Base-by-base conservation (phyloP, 2,329 filamentous ascomycete species). In the Fusarium penzigii region DNA sequence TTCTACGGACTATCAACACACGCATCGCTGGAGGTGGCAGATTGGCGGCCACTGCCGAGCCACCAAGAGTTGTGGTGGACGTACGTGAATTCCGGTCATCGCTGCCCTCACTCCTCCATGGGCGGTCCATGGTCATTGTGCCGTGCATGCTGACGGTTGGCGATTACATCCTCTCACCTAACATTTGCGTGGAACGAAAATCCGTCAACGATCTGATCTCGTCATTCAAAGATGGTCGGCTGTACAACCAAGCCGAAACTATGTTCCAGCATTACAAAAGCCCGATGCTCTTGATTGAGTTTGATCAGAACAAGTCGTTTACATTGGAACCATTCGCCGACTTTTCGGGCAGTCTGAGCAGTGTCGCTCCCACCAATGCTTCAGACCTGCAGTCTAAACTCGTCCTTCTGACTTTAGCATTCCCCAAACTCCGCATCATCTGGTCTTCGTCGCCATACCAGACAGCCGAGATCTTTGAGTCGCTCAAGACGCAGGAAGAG, bases 121-220 rank as follows among this genome's bases (percentile, higher is more conserved):
- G 90, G 1, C 88, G 90, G 46, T 90, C 85, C 63, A 93, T 97
- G 77, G 78, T 92, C 34, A 86, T 97, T 41, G 87, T 97, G 0
- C 94, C 94, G 2, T 97, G 93, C 72, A 95, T 96, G 84, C 78
- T 99, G 53, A 99, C 93, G 1, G 93, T 99, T 0, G 94, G 91
- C 58, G 94, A 99, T 75, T 99, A 99, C 72, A 87, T 99, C 55
- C 80, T 99, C 40, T 94, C 90, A 2, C 93, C 93, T 1, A 83
- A 86, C 59, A 94, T 97, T 60, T 96, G 92, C 72, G 83, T 99
- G 32, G 94, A 99, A 75, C 89, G 94, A 44, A 99, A 99, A 75
- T 95, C 90, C 25, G 82, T 99, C 65, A 86, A 85, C 66, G 94
- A 99, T 75, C 76, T 99, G 42, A 93, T 97, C 71, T 87, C 87